Base-by-base conservation (phyloP, 805 yeast genomes). In the Starmerella vaccinii region DNA sequence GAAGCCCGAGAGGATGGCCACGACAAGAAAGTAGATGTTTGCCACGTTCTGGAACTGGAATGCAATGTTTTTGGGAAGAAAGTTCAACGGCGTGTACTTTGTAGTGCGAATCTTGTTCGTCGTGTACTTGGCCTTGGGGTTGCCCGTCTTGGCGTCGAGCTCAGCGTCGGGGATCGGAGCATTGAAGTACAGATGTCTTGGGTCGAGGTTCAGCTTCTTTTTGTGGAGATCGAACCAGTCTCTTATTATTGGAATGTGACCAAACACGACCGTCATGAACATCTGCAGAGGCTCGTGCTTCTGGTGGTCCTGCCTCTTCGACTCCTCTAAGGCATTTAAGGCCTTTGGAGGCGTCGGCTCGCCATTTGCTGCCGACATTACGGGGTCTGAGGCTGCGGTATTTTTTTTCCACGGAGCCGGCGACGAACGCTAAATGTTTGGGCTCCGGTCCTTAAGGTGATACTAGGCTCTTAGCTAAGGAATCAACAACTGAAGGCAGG, bases 101-200 rank as follows among this genome's bases (percentile, higher is more conserved):
- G 98, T 87, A 0, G 97, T 88, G 70, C 97, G 79, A 59, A 92
- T 86, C 66, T 92, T 89, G 71, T 90, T 90, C 61, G 96, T 76
- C 10, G 94, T 80, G 63, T 84, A 90, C n/a, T 66, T 63, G 0
- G 73, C 71, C 18, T 61, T 62, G 1, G 90, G 84, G 33, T 76
- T 73, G 13, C 82, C 81, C 1, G 80, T 74, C 21, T 73, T 77
- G 0, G 92, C 88, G 50, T 74, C 70, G 6, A 58, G 56, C 66
- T 69, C 68, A 19, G 68, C 63, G 5, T 61, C 64, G 1, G 83
- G 82, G 37, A 78, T 63, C 7, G 69, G 71, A 52, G 70, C 63
- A 60, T 78, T 77, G 55, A 75, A 76, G 58, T 65, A 78, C 26
- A 79, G 66, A 24, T 66, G 62, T 46, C 84, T 64, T 18, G 51